These are phyloP conservation scores for Akanthomyces lecanii DNA, from an alignment of 2,329 filamentous ascomycete species.

Conservation along the genomic window DNA sequence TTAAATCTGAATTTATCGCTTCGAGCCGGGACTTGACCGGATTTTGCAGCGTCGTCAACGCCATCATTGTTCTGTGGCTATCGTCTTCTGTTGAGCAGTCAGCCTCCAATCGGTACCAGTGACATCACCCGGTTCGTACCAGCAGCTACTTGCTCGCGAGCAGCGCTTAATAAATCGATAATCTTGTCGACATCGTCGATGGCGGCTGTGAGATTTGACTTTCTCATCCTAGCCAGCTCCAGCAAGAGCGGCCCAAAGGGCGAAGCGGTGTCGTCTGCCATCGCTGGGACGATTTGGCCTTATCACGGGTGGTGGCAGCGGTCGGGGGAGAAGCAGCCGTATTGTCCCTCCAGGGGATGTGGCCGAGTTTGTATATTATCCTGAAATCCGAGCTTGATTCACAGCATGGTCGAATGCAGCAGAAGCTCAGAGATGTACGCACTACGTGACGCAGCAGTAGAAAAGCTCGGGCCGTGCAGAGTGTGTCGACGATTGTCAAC, in stretches of 20 bases:
- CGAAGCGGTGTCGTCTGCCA: constrained; percentile 36
- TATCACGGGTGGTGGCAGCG: background rate
- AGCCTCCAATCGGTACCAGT: constrained; percentile 6
- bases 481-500: background rate
- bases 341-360: background rate
- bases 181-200: constrained; percentile 78
- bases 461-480: background rate
- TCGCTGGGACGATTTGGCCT: constrained; percentile 20
- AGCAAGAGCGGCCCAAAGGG: constrained; percentile 58
- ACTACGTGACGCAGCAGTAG: constrained; percentile 2
- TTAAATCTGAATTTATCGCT: constrained; percentile 72
- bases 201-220: constrained; percentile 63
- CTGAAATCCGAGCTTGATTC: background rate
- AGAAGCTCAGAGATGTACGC: background rate
- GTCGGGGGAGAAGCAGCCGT: background rate
- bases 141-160: constrained; percentile 67
- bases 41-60: constrained; percentile 79
- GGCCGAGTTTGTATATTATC: constrained; percentile 3
- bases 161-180: constrained; percentile 70
- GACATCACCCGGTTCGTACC: constrained; percentile 42
- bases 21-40: constrained; percentile 80
- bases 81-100: constrained; percentile 29
- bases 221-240: constrained; percentile 69
- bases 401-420: background rate
- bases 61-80: constrained; percentile 61